Base-by-base conservation (phyloP, 73 alveolate genomes). In the Paramecium biaurelia region DNA sequence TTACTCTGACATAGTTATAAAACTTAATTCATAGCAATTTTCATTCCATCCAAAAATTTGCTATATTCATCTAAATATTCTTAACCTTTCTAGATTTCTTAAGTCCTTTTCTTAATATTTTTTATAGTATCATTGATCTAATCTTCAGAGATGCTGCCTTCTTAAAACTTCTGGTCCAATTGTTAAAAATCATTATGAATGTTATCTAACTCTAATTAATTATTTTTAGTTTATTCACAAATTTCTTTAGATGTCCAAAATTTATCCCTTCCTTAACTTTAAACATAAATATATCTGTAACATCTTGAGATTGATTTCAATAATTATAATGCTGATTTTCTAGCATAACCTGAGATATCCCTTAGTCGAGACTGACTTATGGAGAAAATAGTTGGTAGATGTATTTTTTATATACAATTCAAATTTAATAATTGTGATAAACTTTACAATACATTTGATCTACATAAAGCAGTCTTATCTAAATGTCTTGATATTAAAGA, bases 341-440 rank as follows among this genome's bases (percentile, higher is more conserved):
- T 30, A n/a, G 45, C 86, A 35, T 72, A 72, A n/a, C 86, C 86
- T 12, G 86, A 72, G n/a, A 72, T 20, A 72, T 72, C 86, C 21
- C 58, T 72, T 10, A 72, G 45, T 7, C 86, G 4, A 28, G 38
- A 72, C n/a, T 34, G 12, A 7, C 57, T 21, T 14, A 72, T 35
- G 10, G 45, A 10, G 9, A 72, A 72, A 34, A 72, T 72, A 30
- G 57, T 32, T 12, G 53, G 35, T 8, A 72, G 18, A 32, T 28
- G 45, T 12, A n/a, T 12, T 32, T 72, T 72, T 35, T 34, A 42
- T 12, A 72, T 72, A 18, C 86, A 35, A 72, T 72, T 72, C 18
- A 23, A 20, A 34, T 20, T 38, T 15, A 72, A 14, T 34, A 72
- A 37, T 37, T 32, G 24, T 6, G 59, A 34, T 35, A 72, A 72